Percentiles rank a stretch among this genome's conserved stretches.
Evolutionary conservation across 257 asterid species (phyloP).

Genomic region (Fraxinus americana): DNA sequence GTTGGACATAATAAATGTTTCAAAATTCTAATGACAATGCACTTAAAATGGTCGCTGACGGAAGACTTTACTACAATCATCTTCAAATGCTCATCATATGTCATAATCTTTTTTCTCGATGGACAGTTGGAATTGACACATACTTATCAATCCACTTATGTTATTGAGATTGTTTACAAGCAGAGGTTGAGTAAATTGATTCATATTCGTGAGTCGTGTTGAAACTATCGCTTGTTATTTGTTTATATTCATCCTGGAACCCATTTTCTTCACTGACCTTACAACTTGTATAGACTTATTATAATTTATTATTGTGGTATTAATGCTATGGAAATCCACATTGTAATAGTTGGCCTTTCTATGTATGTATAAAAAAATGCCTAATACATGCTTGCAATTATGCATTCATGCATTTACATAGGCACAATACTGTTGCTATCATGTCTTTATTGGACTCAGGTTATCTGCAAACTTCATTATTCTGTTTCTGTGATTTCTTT

Average conservation of each 20-base stretch:
- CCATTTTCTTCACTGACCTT: neutral
- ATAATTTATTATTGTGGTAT: neutral
- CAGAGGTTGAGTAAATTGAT: neutral
- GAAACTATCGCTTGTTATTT: neutral
- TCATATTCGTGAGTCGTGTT: neutral
- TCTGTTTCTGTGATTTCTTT: conserved; percentile 14
- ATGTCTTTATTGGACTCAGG: conserved; percentile 5
- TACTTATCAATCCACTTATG: neutral
- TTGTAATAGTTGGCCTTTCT: neutral
- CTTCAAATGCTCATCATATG: neutral
- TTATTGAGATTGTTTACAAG: conserved; percentile 3
- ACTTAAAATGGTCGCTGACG: neutral
- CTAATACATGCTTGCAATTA: neutral
- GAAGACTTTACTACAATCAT: neutral
- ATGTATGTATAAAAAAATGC: neutral
- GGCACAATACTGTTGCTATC: neutral
- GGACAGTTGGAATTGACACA: neutral
- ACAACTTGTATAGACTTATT: conserved; percentile 7
- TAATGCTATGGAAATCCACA: neutral
- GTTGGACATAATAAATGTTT: neutral
- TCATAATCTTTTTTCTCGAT: neutral
- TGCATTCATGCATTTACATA: conserved; percentile 1
- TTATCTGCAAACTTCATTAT: conserved; percentile 12
- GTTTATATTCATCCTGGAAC: conserved; percentile 3
- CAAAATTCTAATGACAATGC: neutral